Conservation (phyloP, 371 early-diverging fungal species). For the Gilbertella persicaria region DNA sequence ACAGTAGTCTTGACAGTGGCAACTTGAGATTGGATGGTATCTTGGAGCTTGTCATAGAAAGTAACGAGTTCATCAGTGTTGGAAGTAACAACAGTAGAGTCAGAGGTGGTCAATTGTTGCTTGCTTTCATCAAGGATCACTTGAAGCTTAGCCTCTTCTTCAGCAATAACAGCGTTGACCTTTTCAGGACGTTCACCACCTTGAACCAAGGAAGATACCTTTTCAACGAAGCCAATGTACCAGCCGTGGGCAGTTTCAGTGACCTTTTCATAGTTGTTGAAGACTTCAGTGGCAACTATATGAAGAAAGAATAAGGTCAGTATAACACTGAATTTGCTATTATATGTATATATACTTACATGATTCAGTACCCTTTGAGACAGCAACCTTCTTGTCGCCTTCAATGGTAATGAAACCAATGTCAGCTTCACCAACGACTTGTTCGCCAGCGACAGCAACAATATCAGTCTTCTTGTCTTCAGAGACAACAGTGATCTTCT, state of each 20-base stretch:
- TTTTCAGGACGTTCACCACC: conserved; percentile 2
- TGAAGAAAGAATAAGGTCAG: neutral
- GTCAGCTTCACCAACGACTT: neutral
- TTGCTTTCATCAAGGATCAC: neutral
- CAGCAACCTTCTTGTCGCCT: conserved; percentile 54
- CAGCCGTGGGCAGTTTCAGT: neutral
- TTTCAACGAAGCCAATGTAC: neutral
- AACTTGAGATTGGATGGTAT: conserved; percentile 6
- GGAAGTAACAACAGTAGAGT: neutral
- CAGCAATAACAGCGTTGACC: neutral
- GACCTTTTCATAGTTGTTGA: neutral
- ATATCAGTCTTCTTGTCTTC: neutral
- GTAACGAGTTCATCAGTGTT: neutral
- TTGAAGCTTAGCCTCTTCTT: neutral
- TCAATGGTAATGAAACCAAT: conserved; percentile 28
- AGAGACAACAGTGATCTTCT: neutral
- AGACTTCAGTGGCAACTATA: neutral
- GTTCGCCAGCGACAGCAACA: neutral
- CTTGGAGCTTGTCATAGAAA: neutral
- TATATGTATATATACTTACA: neutral
- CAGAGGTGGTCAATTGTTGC: neutral
- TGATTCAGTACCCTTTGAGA: conserved; percentile 33
- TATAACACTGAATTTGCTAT: neutral
- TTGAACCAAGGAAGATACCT: neutral
- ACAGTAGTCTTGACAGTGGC: conserved; percentile 6